Evolutionary conservation across 192 early-diverging fungal species (phyloP), one percentile per base, ranked within the genome.

Genomic region (Linnemannia schmuckeri): DNA sequence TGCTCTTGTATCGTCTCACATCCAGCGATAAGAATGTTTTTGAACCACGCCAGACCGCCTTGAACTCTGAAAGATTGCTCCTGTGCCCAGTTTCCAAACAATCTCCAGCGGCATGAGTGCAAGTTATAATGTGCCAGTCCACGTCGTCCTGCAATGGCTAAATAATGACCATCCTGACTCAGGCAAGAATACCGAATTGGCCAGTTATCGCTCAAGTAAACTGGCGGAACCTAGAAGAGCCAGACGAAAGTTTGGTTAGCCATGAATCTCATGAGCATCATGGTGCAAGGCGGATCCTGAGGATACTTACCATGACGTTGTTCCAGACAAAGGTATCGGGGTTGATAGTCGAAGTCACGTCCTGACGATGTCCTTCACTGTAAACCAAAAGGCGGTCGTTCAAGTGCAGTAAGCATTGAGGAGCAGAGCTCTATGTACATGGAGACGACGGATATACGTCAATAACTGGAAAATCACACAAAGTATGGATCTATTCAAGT

Each of bases 11-110:
- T 77, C 63, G 93, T 88, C 68, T 94, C 90, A 71, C 94, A 95
- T 20, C 93, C 93, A 42, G 90, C 93, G 57, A 97, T 91, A 37
- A 97, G 79, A 37, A 94, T 86, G 61, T 93, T 89, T 46, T 90
- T 93, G 82, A 90, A 94, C 96, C 96, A 97, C 3, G 92, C 88
- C 24, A 96, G 86, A 10, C 95, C 95, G 33, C 95, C 96, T 12
- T 88, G 88, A 33, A 95, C 93, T 22, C 88, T 44, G 82, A 96
- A 95, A 37, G 91, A 92, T 80, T 95, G 91, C 81, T 96, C 96
- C 76, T 96, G 92, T 49, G 92, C 91, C 87, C 96, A 95, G 82
- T 96, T 97, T 10, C 97, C 96, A 92, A 97, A 96, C 49, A 99
- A 75, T 77, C 97, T 97, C 98, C 98, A 99, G 79, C 93, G 85